Base-by-base conservation (phyloP, 73 alveolate species). In the Uronychia binucleata region DNA sequence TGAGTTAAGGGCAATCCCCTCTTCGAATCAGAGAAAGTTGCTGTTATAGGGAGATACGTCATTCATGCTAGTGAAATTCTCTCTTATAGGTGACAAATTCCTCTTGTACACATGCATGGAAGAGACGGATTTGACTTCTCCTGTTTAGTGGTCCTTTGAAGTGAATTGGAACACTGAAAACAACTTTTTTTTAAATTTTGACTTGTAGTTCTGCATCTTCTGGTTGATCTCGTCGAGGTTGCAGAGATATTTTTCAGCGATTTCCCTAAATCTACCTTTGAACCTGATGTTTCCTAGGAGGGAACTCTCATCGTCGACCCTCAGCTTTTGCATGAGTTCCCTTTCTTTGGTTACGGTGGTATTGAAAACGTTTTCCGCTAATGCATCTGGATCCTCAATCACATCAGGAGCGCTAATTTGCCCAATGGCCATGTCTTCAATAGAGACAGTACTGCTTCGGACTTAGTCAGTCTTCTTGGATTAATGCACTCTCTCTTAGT, bases 261-360 rank as follows among this genome's bases (percentile, higher is more conserved):
- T 78, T 31, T 31, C 28, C 28, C 57, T 30, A 33, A 78, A 78
- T 19, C 19, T 11, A 46, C n/a, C 5, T 46, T 46, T 46, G 67
- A 46, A 11, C 67, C 67, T 11, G 67, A 46, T 11, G n/a, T 46
- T 46, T 46, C 67, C 67, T 46, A 19, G 19, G 67, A 46, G 67
- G 5, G 67, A 5, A 46, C 5, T 5, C 67, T 46, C 5, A 11
- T 46, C 67, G 67, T 19, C 19, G 19, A 46, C 5, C 19, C n/a
- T 11, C 5, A 46, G 67, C 67, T 46, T 46, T 19, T 46, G n/a
- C 77, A 78, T 86, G 87, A 78, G 80, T 82, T 67, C 86, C 78
- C 29, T 79, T 67, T 58, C 92, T 27, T 77, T 31, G 58, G 76
- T 86, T 75, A 86, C 86, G 74, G 74, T 86, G 83, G 34, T 60